These are phyloP conservation scores for Fusarium continuum DNA, from an alignment of 2,329 filamentous ascomycete species.

Conservation along the genomic window DNA sequence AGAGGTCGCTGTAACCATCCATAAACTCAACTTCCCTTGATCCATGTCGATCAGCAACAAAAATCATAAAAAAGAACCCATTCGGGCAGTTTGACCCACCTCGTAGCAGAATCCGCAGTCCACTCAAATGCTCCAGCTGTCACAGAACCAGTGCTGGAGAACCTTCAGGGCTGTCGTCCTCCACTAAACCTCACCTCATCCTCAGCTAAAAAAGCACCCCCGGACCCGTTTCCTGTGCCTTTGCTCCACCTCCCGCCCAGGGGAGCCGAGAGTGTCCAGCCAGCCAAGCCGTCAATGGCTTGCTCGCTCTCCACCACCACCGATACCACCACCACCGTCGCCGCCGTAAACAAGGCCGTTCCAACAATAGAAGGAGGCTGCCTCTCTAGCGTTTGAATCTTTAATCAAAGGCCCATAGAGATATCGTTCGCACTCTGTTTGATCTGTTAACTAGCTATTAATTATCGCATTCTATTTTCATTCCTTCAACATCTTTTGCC, in stretches of 20 bases:
- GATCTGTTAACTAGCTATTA: too few species aligned
- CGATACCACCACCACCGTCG: conserved; percentile 34
- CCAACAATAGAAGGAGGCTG: conserved; percentile 37
- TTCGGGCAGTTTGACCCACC: not conserved
- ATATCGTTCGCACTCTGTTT: not conserved
- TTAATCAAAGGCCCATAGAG: conserved; percentile 12
- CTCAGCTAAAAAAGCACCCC: conserved; percentile 32
- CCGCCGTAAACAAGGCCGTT: conserved; percentile 30
- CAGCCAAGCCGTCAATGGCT: not conserved
- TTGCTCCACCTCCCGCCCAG: conserved; percentile 24
- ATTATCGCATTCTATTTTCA: not conserved
- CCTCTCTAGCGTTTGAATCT: conserved; percentile 26
- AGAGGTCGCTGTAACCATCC: conserved; percentile 19
- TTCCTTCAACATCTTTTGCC: not conserved
- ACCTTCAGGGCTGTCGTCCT: conserved; percentile 18
- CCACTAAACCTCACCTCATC: conserved; percentile 33
- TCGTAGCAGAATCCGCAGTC: not conserved
- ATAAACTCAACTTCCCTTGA: conserved; percentile 14
- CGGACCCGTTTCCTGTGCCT: conserved; percentile 18
- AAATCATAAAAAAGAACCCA: not conserved
- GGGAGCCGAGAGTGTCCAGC: conserved; percentile 16
- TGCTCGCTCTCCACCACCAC: conserved; percentile 16
- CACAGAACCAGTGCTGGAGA: conserved; percentile 1
- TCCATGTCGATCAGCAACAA: conserved; percentile 7
- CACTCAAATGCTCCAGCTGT: not conserved